A percentile compares a stretch with the other conserved stretches of the same genome.
phyloP scores from a whole-genome alignment of 257 asterid genomes.

The Phtheirospermum japonicum region DNA sequence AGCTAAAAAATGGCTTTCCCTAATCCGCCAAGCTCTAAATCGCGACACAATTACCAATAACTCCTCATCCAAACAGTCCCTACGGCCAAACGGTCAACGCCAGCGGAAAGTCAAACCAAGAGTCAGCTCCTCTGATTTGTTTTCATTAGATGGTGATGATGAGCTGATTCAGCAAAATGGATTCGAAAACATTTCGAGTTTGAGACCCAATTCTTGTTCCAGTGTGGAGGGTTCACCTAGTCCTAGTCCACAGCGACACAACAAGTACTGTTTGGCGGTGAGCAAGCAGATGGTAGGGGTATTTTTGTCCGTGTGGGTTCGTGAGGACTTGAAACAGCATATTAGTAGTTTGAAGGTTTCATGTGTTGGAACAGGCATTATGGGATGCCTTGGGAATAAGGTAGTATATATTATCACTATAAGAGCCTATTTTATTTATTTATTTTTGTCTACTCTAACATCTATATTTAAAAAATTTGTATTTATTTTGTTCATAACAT shows the following conservation, averaged over 20 bases:
- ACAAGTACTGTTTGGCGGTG: slow-evolving; percentile 55
- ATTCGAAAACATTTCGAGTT: too few species aligned
- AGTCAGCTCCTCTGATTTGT: slow-evolving; percentile 43
- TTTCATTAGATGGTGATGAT: too few species aligned
- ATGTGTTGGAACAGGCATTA: slow-evolving; percentile 66
- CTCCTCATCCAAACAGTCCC: too few species aligned
- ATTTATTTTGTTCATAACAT: neutral
- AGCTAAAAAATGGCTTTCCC: slow-evolving; percentile 64
- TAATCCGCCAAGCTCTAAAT: slow-evolving; percentile 55
- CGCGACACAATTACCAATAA: too few species aligned
- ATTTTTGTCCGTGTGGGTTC: slow-evolving; percentile 64
- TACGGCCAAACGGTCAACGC: slow-evolving; percentile 33
- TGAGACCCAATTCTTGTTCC: slow-evolving; percentile 19
- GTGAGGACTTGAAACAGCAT: slow-evolving; percentile 44
- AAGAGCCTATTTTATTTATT: too few species aligned
- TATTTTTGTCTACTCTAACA: too few species aligned
- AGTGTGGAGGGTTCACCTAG: slow-evolving; percentile 32
- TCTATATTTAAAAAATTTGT: too few species aligned
- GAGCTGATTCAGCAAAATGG: too few species aligned
- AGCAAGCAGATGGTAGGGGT: slow-evolving; percentile 88
- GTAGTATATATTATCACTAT: too few species aligned
- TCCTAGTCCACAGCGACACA: too few species aligned
- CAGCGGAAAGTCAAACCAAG: too few species aligned
- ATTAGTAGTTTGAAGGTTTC: slow-evolving; percentile 58
- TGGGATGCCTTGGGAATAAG: slow-evolving; percentile 93